These are phyloP conservation scores for Solanum clarkiae DNA, from an alignment of 257 asterid species.

Conservation along the genomic window DNA sequence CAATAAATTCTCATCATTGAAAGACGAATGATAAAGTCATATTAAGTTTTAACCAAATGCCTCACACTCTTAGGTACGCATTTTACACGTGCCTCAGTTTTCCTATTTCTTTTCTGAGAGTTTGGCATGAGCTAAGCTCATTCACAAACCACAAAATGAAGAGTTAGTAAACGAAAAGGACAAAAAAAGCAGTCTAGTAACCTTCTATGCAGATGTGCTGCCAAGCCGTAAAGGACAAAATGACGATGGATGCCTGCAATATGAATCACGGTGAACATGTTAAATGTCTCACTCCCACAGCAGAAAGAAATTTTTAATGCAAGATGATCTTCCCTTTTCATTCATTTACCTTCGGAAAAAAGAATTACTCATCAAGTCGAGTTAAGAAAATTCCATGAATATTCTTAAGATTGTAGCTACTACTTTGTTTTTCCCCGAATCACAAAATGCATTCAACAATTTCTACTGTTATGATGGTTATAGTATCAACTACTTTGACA, in stretches of 20 bases:
- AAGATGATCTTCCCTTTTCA: background rate
- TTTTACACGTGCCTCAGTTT: background rate
- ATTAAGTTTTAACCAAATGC: no score
- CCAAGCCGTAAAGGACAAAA: conserved; percentile 28
- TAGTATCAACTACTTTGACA: no score
- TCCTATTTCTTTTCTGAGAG: background rate
- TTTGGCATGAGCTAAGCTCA: background rate
- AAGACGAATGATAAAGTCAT: background rate
- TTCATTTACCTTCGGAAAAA: no score
- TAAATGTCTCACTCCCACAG: background rate
- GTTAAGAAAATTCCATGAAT: no score
- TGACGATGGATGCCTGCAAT: conserved; percentile 72
- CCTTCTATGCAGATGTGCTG: conserved; percentile 44
- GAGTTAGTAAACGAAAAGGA: background rate
- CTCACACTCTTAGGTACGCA: background rate
- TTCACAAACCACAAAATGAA: background rate
- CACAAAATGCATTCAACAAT: no score
- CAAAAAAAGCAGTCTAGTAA: conserved; percentile 2
- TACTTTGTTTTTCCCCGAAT: no score
- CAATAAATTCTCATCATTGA: background rate
- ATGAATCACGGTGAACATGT: background rate
- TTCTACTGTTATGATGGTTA: no score
- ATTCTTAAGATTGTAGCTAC: no score
- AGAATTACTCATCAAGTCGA: no score
- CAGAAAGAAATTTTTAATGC: background rate